Conservation (phyloP, 176 grass and related monocot species). For the Carex cristatella region DNA sequence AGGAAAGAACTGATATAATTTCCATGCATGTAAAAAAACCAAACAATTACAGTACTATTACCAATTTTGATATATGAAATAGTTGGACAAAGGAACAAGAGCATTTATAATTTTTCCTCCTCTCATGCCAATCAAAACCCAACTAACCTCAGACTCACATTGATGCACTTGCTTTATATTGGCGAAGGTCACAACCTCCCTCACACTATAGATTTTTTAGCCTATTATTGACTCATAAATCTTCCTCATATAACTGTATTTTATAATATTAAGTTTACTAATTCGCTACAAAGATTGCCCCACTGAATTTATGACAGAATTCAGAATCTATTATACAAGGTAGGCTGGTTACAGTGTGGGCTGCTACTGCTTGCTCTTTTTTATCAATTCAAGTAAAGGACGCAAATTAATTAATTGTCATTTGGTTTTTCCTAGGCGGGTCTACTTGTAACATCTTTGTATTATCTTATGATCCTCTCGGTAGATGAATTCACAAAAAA, state of each 20-base stretch:
- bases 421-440: not conserved
- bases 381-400: not conserved
- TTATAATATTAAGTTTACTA: not conserved
- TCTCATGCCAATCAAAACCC: slow-evolving; percentile 3
- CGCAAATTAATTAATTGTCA: not conserved
- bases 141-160: slow-evolving; percentile 11
- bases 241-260: not conserved
- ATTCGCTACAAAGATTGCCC: not conserved
- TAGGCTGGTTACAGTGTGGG: not conserved
- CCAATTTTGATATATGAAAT: not conserved
- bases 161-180: slow-evolving; percentile 3
- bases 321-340: not conserved
- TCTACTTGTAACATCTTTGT: not conserved
- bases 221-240: not conserved
- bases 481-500: not conserved
- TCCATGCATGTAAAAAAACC: not conserved
- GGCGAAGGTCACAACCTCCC: not conserved
- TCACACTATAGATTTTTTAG: not conserved
- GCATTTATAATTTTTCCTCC: not conserved
- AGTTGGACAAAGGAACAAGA: not conserved
- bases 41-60: not conserved
- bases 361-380: not conserved
- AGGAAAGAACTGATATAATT: not conserved
- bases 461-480: not conserved
- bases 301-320: not conserved